Evolutionary conservation across 208 protist genomes (phyloP).

Genomic region (Tritrichomonas foetus): DNA sequence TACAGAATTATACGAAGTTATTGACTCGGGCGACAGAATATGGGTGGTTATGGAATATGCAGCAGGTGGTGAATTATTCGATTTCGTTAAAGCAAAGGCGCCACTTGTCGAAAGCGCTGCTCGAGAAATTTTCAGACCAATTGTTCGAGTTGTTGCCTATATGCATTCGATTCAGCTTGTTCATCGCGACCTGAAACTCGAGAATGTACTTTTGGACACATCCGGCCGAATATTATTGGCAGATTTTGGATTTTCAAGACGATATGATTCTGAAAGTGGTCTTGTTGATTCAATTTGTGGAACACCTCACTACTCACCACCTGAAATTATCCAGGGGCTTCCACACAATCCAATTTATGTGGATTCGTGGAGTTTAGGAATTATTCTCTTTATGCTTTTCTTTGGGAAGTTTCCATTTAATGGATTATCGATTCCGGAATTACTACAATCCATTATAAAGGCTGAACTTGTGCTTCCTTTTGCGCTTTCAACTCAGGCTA

Average conservation of each 20-base stretch:
- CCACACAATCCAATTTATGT: conserved; percentile 21
- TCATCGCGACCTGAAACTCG: conserved; percentile 47
- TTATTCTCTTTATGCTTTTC: background rate
- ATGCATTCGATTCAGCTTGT: conserved; percentile 41
- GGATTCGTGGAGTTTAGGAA: conserved; percentile 29
- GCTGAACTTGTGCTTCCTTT: background rate
- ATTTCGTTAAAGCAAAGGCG: conserved; percentile 42
- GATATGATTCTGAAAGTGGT: background rate
- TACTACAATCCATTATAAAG: conserved; percentile 4
- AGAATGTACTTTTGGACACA: conserved; percentile 44
- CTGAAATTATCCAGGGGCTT: conserved; percentile 9
- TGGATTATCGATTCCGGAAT: background rate
- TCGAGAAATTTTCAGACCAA: conserved; percentile 40
- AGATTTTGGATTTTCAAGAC: conserved; percentile 38
- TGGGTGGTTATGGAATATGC: conserved; percentile 45
- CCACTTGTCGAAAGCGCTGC: conserved; percentile 41
- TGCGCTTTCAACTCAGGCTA: background rate
- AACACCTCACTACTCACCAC: conserved; percentile 17
- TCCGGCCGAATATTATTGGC: background rate
- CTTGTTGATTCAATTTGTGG: conserved; percentile 6
- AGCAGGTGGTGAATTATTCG: conserved; percentile 42
- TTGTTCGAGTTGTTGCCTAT: conserved; percentile 46
- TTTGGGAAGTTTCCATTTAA: background rate
- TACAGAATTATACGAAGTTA: conserved; percentile 31
- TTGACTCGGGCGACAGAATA: conserved; percentile 22